A percentile compares a stretch with the other conserved stretches of the same genome.
Evolutionary conservation across 805 yeast genomes (phyloP).

Genomic region (Komagataella phaffii): DNA sequence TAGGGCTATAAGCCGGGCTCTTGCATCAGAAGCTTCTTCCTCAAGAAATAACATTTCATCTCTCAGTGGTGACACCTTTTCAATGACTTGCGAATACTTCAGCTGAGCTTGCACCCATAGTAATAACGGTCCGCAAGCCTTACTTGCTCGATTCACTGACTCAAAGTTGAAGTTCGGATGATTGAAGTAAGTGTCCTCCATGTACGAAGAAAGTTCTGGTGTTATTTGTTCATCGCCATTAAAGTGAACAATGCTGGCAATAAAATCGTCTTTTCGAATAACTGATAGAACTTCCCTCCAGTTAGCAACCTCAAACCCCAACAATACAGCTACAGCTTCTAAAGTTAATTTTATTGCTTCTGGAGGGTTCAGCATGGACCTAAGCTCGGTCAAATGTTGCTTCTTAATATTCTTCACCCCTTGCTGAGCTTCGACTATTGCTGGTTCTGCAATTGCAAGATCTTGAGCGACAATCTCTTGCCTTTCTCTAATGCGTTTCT

Average conservation of each 20-base stretch:
- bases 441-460: constrained; percentile 71
- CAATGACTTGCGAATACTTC: constrained; percentile 58
- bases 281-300: constrained; percentile 81
- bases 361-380: constrained; percentile 89
- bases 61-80: constrained; percentile 60
- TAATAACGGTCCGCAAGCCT: constrained; percentile 86
- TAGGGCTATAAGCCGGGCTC: constrained; percentile 60
- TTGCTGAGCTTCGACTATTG: constrained; percentile 67
- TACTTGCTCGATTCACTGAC: constrained; percentile 76
- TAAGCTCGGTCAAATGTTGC: constrained; percentile 77
- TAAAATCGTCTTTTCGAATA: constrained; percentile 81
- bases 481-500: constrained; percentile 40
- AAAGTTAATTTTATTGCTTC: constrained; percentile 70
- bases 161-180: constrained; percentile 56
- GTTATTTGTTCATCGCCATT: constrained; percentile 47
- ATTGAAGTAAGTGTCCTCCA: constrained; percentile 49
- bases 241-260: constrained; percentile 55
- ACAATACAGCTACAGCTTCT: constrained; percentile 77
- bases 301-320: constrained; percentile 49
- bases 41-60: constrained; percentile 53
- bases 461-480: constrained; percentile 43
- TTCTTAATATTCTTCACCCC: constrained; percentile 92
- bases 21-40: constrained; percentile 42
- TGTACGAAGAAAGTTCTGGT: constrained; percentile 31
- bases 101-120: constrained; percentile 88